Evolutionary conservation across 768 basidiomycete species (phyloP), one percentile per base, ranked within the genome.

Genomic region (Leccinum subtestaceum): DNA sequence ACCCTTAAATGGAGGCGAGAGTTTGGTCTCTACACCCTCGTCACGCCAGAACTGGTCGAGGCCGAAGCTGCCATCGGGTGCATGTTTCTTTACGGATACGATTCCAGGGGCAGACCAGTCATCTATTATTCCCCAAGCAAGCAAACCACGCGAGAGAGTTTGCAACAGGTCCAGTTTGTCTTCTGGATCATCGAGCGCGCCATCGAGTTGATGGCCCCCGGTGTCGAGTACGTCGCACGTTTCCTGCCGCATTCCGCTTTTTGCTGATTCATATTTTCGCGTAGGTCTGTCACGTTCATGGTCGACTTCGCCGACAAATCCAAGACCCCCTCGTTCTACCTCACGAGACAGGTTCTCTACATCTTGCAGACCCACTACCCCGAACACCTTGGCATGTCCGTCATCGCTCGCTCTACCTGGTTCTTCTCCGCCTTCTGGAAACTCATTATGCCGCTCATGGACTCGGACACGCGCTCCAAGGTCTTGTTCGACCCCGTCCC

Each of bases 21-120:
- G 54, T 94, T 80, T 69, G 88, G 89, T 12, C 63, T 93, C 19
- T 85, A 91, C 63, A 83, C 87, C 63, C 56, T 72, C 25, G 70
- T 92, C 67, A 84, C 81, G 0, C 71, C 87, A 4, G 78, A 80
- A 0, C 76, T 81, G 59, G 84, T 96, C 62, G 87, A 89, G 63
- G 84, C 86, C 17, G 93, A 95, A 76, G 86, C 84, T 1, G 73
- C 88, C 51, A 96, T 93, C 5, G 94, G 94, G 34, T 95, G 95
- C 74, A 81, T 85, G 69, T 76, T 94, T 51, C 61, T 86, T n/a
- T 90, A 89, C 64, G 94, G 93, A 4, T 93, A 83, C 68, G 92
- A 94, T 70, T 72, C 73, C 7, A 72, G 72, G 21, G 80, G 87
- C 12, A 77, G 89, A 57, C 91, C 91, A 3, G 86, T 77, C 0